Evolutionary conservation across 2,329 filamentous ascomycete genomes (phyloP).

Genomic region (Microascus cirrosus): DNA sequence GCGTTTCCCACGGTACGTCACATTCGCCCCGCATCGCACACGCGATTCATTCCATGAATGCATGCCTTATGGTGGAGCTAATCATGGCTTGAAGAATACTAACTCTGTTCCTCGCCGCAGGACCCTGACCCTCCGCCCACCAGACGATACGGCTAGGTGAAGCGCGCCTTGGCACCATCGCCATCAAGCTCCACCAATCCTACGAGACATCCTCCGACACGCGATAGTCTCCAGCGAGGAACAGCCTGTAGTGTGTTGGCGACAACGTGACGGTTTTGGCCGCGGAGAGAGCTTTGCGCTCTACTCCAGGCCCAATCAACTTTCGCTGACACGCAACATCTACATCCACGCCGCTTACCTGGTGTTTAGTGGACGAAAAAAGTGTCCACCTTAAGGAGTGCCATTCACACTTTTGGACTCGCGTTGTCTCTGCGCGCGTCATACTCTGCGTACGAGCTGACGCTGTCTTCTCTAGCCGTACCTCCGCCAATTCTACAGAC

Average conservation of each 20-base stretch:
- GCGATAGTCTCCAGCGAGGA: background rate
- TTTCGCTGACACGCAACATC: background rate
- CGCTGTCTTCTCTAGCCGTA: background rate
- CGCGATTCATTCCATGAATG: background rate
- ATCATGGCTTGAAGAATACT: background rate
- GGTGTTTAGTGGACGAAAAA: background rate
- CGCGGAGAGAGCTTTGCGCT: conserved; percentile 6
- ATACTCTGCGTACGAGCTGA: background rate
- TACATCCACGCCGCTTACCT: background rate
- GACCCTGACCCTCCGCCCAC: background rate
- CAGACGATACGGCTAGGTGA: background rate
- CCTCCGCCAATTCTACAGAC: background rate
- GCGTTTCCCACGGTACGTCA: background rate
- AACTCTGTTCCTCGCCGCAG: background rate
- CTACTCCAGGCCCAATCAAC: conserved; percentile 4
- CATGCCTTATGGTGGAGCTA: background rate
- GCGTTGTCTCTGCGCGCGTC: background rate
- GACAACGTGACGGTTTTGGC: background rate
- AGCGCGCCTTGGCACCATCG: background rate
- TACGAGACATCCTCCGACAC: background rate
- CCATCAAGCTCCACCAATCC: background rate
- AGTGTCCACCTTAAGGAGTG: background rate
- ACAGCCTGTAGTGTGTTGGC: background rate
- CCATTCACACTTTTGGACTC: background rate
- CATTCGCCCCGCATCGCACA: background rate